Evolutionary conservation across 805 yeast species (phyloP).

Genomic region (Yarrowia divulgata): DNA sequence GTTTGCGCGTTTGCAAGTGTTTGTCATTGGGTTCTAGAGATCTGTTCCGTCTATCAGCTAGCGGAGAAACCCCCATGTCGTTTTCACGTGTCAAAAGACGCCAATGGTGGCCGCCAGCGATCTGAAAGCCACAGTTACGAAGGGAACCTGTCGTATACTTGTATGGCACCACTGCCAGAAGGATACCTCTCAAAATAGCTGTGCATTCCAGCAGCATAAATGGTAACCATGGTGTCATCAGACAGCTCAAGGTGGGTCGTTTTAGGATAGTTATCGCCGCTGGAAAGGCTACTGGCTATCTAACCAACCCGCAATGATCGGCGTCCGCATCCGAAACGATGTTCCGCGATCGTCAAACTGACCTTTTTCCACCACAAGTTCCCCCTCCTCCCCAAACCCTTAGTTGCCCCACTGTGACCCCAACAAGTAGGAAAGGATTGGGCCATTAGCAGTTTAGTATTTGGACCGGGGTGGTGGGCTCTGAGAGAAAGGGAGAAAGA

Average conservation of each 20-base stretch:
- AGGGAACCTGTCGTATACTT: too few species aligned
- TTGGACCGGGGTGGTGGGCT: neutral
- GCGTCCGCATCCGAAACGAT: neutral
- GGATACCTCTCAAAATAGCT: too few species aligned
- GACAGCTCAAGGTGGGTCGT: too few species aligned
- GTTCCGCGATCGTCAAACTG: neutral
- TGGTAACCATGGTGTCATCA: too few species aligned
- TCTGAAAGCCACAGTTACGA: neutral
- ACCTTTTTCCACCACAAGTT: neutral
- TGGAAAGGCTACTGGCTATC: too few species aligned
- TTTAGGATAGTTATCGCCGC: too few species aligned
- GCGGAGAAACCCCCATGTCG: neutral
- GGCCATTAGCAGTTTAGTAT: neutral
- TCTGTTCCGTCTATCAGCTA: neutral
- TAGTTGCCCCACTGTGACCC: neutral
- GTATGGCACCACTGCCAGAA: too few species aligned
- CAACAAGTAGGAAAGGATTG: neutral
- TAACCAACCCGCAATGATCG: neutral
- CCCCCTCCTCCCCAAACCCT: neutral
- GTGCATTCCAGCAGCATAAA: too few species aligned
- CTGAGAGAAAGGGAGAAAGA: neutral
- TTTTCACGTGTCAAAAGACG: slow-evolving; percentile 9
- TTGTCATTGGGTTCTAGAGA: neutral
- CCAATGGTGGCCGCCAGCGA: neutral
- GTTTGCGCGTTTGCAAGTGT: neutral